These are phyloP conservation scores for Apiotrichum gamsii DNA, from an alignment of 1,284 basidiomycete genomes.

Conservation along the genomic window DNA sequence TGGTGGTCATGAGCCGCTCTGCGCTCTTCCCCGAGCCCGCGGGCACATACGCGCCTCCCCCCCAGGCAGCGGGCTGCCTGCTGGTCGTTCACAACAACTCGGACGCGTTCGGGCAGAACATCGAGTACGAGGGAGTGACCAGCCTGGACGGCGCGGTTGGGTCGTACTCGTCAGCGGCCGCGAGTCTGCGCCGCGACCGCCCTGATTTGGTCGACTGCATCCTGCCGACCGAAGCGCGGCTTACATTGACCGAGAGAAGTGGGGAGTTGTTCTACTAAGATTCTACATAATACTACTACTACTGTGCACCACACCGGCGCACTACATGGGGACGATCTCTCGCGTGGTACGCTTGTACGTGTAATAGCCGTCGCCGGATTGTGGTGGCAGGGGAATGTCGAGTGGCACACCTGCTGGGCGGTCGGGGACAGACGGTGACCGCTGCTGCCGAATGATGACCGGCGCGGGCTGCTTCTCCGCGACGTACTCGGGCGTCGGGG, in stretches of 20 bases:
- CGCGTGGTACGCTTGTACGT: slow-evolving; percentile 43
- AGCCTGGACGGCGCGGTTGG: slow-evolving; percentile 27
- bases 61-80: neutral
- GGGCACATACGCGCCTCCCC: slow-evolving; percentile 1
- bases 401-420: too few species aligned
- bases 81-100: slow-evolving; percentile 31
- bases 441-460: too few species aligned
- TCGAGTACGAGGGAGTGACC: slow-evolving; percentile 21
- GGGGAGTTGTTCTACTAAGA: too few species aligned
- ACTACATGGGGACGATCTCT: slow-evolving; percentile 37
- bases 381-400: slow-evolving; percentile 7
- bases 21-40: slow-evolving; percentile 16
- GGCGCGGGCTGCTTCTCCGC: slow-evolving; percentile 14
- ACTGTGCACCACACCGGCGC: too few species aligned
- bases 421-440: too few species aligned
- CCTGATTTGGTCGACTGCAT: neutral
- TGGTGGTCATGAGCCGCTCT: slow-evolving; percentile 8
- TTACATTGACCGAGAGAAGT: too few species aligned
- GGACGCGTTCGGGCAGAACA: slow-evolving; percentile 34
- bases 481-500: too few species aligned
- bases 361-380: slow-evolving; percentile 42
- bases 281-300: too few species aligned
- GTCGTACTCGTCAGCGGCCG: slow-evolving; percentile 13
- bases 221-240: neutral
- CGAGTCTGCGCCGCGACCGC: slow-evolving; percentile 11